Conservation (phyloP, 2,329 filamentous ascomycete species). For the Dactylonectria macrodidyma region DNA sequence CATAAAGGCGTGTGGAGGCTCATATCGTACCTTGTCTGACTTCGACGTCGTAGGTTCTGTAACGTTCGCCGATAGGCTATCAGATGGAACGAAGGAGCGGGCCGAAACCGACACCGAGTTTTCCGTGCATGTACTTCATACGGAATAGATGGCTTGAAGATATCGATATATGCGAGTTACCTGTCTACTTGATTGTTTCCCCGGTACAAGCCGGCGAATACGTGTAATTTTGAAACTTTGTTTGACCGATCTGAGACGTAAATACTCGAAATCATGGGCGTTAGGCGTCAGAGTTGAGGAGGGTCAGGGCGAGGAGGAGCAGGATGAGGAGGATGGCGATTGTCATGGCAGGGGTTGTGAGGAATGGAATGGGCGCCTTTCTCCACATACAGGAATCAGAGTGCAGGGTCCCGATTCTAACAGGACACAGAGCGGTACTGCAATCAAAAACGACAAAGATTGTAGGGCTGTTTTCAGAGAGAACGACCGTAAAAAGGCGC, state of each 20-base stretch:
- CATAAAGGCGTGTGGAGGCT: slow-evolving; percentile 5
- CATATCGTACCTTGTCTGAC: slow-evolving; percentile 13
- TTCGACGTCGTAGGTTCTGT: neutral
- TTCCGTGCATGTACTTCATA: neutral
- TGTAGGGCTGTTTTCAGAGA: slow-evolving; percentile 19
- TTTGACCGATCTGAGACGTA: slow-evolving; percentile 1
- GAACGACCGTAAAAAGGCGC: neutral
- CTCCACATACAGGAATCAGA: slow-evolving; percentile 14
- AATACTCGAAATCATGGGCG: neutral
- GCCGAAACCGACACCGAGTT: slow-evolving; percentile 3
- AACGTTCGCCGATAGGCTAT: slow-evolving; percentile 10
- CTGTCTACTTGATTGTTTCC: neutral
- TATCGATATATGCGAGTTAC: no score
- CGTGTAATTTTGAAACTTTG: slow-evolving; percentile 8
- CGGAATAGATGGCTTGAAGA: neutral
- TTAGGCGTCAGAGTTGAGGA: neutral
- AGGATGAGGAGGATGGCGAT: neutral
- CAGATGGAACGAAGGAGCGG: slow-evolving; percentile 5
- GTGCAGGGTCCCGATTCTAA: neutral
- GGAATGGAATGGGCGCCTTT: slow-evolving; percentile 14
- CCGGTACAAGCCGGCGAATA: neutral
- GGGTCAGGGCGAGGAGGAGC: neutral
- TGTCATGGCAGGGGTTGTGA: neutral
- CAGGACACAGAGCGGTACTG: slow-evolving; percentile 3
- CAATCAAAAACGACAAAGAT: slow-evolving; percentile 9